Evolutionary conservation across 306 rosid genomes (phyloP), one percentile per base, ranked within the genome.

Genomic region (Erythrophleum fordii): DNA sequence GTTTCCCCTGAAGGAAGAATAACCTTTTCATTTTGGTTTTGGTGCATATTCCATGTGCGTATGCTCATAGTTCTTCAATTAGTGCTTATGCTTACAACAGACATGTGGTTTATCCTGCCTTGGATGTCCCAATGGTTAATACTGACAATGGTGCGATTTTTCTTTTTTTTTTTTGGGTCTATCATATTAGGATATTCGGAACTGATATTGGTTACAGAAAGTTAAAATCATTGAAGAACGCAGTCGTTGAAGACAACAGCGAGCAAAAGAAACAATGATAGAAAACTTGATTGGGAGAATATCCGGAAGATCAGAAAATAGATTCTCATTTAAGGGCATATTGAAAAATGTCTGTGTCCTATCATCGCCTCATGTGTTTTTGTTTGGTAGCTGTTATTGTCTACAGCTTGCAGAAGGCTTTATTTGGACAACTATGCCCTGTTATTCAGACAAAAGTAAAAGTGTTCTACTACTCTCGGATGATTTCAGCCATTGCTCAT

Each of bases 201-300:
- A 94, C 97, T 18, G 97, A 94, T 80, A 62, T 72, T 41, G 98
- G 98, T 23, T 94, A 91, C 90, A 87, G 91, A 87, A 94, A 88
- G 91, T 85, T 92, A 88, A 90, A 89, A 80, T 94, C 88, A 49
- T 82, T 94, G 86, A 88, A 92, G 88, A 84, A 37, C 59, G 28
- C 64, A 25, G 83, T 78, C 59, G 45, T 74, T 35, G 95, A 89
- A 73, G 92, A 89, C 80, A 76, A 34, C 12, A 31, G 72, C 65
- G 85, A 90, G 85, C 83, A 80, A 68, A 85, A 60, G 84, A 86
- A 78, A 83, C 75, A 13, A 65, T 34, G 77, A 66, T 56, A 10
- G 59, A 10, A 11, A 9, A 72, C 20, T 14, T 48, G 41, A 61
- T 77, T 81, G 69, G 31, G 76, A n/a, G 78, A 73, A 44, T 66